Evolutionary conservation across 2,329 filamentous ascomycete genomes (phyloP).

Genomic region (Alternaria dauci): DNA sequence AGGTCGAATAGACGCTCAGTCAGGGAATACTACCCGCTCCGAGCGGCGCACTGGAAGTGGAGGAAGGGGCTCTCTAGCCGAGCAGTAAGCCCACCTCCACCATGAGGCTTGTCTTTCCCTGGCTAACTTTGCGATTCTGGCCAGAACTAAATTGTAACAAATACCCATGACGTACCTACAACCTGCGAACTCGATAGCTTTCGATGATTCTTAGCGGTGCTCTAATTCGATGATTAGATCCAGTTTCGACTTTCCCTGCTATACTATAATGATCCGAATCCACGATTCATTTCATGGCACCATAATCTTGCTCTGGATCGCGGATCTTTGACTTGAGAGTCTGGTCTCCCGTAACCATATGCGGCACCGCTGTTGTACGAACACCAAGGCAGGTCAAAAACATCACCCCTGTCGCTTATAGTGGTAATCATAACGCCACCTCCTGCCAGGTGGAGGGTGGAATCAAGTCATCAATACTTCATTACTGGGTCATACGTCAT

Average conservation of each 20-base stretch:
- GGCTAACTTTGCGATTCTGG: slow-evolving; percentile 11
- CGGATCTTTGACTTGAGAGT: neutral
- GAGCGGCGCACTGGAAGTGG: slow-evolving; percentile 35
- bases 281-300: neutral
- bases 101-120: neutral
- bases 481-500: neutral
- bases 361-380: neutral
- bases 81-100: slow-evolving; percentile 30
- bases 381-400: neutral
- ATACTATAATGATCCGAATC: neutral
- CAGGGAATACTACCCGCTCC: slow-evolving; percentile 27
- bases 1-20: neutral
- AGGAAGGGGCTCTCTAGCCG: slow-evolving; percentile 49
- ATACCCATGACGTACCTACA: slow-evolving; percentile 9
- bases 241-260: neutral
- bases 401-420: neutral
- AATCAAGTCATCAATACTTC: neutral
- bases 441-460: neutral
- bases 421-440: neutral
- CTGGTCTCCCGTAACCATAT: neutral
- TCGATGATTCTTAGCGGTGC: neutral
- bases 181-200: neutral
- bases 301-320: neutral
- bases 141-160: slow-evolving; percentile 15
- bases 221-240: neutral